A percentile compares a stretch with the other conserved stretches of the same genome.
These are phyloP conservation scores for Cardamine occulta DNA, from an alignment of 345 rosid species.

Conservation along the genomic window DNA sequence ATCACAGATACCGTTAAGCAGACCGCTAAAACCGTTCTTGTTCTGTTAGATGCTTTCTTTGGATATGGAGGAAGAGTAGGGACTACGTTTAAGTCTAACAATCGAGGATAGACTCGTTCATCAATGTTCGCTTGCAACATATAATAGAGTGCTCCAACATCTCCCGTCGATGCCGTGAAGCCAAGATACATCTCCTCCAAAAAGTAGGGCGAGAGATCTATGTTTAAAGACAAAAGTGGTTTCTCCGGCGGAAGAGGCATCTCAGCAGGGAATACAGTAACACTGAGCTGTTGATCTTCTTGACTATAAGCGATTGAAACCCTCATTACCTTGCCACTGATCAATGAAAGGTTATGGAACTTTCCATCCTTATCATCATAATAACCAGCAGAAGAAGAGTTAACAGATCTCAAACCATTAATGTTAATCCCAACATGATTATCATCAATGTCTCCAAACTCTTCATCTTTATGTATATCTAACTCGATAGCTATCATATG, in stretches of 20 bases:
- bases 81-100: slow-evolving; percentile 8
- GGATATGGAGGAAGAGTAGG: slow-evolving; percentile 62
- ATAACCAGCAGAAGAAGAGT: slow-evolving; percentile 50
- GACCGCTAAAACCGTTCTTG: slow-evolving; percentile 25
- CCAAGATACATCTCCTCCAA: slow-evolving; percentile 52
- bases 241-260: background rate
- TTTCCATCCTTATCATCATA: slow-evolving; percentile 28
- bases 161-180: slow-evolving; percentile 58
- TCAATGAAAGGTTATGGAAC: background rate
- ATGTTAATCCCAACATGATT: slow-evolving; percentile 68
- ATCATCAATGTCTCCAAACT: slow-evolving; percentile 48
- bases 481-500: slow-evolving; percentile 58
- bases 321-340: slow-evolving; percentile 41
- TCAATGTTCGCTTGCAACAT: slow-evolving; percentile 44
- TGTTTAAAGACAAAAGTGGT: slow-evolving; percentile 53
- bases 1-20: slow-evolving; percentile 9
- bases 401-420: slow-evolving; percentile 43
- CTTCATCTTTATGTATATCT: slow-evolving; percentile 49
- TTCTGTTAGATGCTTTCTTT: slow-evolving; percentile 16
- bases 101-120: slow-evolving; percentile 32
- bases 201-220: slow-evolving; percentile 50
- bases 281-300: slow-evolving; percentile 34
- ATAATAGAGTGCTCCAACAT: slow-evolving; percentile 45
- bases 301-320: slow-evolving; percentile 55
- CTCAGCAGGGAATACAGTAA: slow-evolving; percentile 48